These are phyloP conservation scores for Ilyonectria mors-panacis DNA, from an alignment of 2,329 filamentous ascomycete genomes.

Conservation along the genomic window DNA sequence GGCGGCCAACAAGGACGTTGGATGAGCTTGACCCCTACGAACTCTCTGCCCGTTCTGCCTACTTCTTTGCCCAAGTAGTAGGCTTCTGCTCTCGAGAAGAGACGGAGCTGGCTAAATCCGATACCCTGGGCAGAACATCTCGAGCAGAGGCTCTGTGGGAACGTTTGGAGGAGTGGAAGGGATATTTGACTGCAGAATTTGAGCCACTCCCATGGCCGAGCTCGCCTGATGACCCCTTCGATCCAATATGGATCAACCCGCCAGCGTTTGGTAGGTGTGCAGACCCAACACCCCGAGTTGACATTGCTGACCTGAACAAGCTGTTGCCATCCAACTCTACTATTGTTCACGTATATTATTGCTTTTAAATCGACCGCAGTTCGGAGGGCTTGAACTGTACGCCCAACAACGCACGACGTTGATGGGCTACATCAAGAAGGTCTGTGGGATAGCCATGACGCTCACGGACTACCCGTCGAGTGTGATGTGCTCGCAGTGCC, in stretches of 20 bases:
- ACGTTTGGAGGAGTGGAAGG: constrained; percentile 48
- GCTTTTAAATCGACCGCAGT: constrained; percentile 37
- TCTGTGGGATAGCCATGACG: constrained; percentile 65
- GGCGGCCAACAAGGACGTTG: constrained; percentile 65
- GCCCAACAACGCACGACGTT: constrained; percentile 45
- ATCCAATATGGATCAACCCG: constrained; percentile 65
- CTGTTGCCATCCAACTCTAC: constrained; percentile 65
- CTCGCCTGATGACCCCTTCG: constrained; percentile 50
- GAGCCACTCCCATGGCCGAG: constrained; percentile 54
- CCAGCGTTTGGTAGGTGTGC: constrained; percentile 54
- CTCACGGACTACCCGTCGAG: constrained; percentile 56
- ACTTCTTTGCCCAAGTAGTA: constrained; percentile 69
- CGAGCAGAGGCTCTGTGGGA: constrained; percentile 34
- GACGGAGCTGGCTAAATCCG: neutral
- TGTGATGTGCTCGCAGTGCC: constrained; percentile 59
- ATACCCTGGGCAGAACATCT: neutral
- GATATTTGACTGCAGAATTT: constrained; percentile 55
- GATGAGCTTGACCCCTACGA: constrained; percentile 65
- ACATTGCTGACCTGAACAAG: constrained; percentile 45
- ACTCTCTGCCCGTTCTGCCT: constrained; percentile 66
- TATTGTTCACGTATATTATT: constrained; percentile 68
- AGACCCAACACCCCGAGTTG: constrained; percentile 39
- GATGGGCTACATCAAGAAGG: constrained; percentile 43
- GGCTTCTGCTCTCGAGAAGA: constrained; percentile 61
- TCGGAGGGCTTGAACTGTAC: constrained; percentile 59